Conservation (phyloP, 345 rosid species). For the Barbarea vulgaris region DNA sequence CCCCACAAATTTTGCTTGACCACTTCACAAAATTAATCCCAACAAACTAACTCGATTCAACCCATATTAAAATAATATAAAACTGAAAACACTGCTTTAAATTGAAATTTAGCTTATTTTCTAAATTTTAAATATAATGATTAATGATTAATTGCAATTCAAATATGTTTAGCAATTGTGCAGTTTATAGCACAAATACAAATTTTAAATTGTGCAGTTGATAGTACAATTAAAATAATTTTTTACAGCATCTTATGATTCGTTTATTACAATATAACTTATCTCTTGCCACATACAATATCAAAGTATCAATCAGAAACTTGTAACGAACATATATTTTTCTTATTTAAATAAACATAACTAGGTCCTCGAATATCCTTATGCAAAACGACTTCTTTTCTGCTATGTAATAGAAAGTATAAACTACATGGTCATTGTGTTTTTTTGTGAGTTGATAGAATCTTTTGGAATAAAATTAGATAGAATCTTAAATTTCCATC, state of each 20-base stretch:
- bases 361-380: not conserved
- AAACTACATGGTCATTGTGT: not conserved
- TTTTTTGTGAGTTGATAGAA: not conserved
- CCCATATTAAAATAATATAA: not conserved
- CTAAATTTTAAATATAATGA: not conserved
- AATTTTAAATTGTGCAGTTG: too few species aligned
- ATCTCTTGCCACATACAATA: not conserved
- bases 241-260: not conserved
- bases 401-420: not conserved
- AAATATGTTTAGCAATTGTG: not conserved
- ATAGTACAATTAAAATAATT: not conserved
- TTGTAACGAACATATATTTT: too few species aligned
- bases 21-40: not conserved
- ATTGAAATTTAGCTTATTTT: not conserved
- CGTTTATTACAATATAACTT: not conserved
- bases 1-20: conserved; percentile 18
- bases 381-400: not conserved
- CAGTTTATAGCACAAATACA: not conserved
- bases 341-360: too few species aligned
- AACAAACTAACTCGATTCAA: not conserved
- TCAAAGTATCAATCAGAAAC: not conserved
- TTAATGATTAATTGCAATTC: too few species aligned
- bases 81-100: not conserved
- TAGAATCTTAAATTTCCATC: not conserved
- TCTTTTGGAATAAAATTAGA: not conserved